Evolutionary conservation across 192 early-diverging fungal species (phyloP), one percentile per base, ranked within the genome.

Genomic region (Backusella circina): DNA sequence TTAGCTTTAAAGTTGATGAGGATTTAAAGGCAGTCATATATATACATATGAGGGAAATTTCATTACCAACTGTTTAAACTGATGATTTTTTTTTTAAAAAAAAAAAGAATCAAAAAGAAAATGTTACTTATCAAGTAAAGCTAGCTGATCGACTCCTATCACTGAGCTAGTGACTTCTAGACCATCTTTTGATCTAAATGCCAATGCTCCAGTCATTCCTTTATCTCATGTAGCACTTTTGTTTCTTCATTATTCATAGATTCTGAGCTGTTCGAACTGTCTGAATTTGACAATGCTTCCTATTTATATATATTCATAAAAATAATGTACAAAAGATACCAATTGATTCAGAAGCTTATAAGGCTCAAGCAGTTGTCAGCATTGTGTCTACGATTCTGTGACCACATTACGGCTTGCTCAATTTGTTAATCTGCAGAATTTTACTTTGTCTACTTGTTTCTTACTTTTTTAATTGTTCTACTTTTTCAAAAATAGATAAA

Each of bases 271-370:
- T 16, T 16, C 5, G 1, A 16, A 41, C 13, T 16, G 5, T 41
- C 39, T 41, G 39, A 41, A 41, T n/a, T 10, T n/a, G 21, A 3
- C n/a, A 0, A 18, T 50, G 5, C 47, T 18, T 50, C 5, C 6
- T 50, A 54, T 54, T 1, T 54, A 21, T 54, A 21, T 54, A 54
- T 23, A 54, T 93, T 77, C 86, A 94, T 36, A 97, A 97, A 77
- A 84, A 88, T 70, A 72, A 82, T 0, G 78, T 90, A 68, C 95
- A 96, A 1, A 86, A 88, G 13, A 89, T 97, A 12, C 70, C 82
- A 1, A 93, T 99, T 8, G 94, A 99, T 76, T 94, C 96, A 0
- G 96, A 99, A 76, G 95, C 94, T 1, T 97, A 97, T 82, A 85
- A 86, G 33, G 96, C 95, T 18, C 88, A 76, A 12, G 90, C 92